Evolutionary conservation across 1,284 basidiomycete genomes (phyloP).

Genomic region (Papiliotrema fonsecae): DNA sequence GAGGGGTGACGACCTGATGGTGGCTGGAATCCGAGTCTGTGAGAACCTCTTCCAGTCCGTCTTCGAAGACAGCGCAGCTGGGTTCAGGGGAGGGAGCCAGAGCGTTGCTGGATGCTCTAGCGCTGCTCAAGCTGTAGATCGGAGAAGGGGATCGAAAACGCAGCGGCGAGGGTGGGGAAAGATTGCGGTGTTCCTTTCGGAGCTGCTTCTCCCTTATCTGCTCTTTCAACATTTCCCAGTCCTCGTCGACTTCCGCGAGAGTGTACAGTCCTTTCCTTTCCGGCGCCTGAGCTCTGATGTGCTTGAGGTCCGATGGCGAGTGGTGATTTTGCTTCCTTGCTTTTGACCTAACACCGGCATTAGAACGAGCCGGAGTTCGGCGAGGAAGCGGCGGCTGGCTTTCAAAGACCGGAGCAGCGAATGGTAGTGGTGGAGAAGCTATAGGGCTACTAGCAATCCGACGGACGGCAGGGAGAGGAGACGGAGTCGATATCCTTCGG

Average conservation of each 20-base stretch:
- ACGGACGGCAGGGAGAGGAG: too few species aligned
- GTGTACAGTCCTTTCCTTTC: constrained; percentile 35
- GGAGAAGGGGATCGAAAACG: not conserved
- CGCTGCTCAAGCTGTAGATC: not conserved
- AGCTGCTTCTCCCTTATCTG: constrained; percentile 13
- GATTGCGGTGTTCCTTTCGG: not conserved
- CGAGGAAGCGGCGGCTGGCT: too few species aligned
- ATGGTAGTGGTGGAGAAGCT: too few species aligned
- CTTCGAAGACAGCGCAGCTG: not conserved
- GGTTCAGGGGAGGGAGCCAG: not conserved
- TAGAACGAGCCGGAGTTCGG: too few species aligned
- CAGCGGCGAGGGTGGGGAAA: not conserved
- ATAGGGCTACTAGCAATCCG: too few species aligned
- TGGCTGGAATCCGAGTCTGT: not conserved
- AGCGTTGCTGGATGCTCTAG: not conserved
- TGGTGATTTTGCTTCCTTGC: constrained; percentile 31
- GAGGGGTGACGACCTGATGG: not conserved
- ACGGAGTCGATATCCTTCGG: too few species aligned
- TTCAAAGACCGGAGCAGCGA: too few species aligned
- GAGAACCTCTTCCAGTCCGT: not conserved
- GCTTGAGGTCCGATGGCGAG: constrained; percentile 8
- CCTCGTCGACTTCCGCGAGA: constrained; percentile 19
- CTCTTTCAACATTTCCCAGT: constrained; percentile 34
- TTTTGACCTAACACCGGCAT: too few species aligned
- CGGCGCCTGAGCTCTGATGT: constrained; percentile 6